Evolutionary conservation across 495 filamentous ascomycete species (phyloP).

Genomic region (Penicillium crystallinum): DNA sequence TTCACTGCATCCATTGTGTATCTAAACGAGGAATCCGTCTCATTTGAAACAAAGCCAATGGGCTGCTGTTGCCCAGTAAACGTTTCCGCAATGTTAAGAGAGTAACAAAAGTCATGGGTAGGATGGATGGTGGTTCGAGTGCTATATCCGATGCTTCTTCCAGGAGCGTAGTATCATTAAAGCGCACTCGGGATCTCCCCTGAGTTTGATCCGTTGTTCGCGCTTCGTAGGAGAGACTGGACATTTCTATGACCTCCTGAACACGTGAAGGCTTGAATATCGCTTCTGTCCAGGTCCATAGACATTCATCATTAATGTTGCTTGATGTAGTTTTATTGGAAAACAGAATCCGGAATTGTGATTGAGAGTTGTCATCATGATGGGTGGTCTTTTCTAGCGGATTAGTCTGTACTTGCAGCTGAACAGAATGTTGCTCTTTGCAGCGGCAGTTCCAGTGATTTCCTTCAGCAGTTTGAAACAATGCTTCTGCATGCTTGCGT

Average conservation of each 20-base stretch:
- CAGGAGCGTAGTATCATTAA: neutral
- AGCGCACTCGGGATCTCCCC: neutral
- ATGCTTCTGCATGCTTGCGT: conserved; percentile 4
- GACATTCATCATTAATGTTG: neutral
- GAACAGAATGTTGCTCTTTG: conserved; percentile 1
- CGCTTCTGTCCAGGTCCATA: conserved; percentile 10
- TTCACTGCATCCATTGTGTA: conserved; percentile 7
- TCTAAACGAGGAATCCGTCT: neutral
- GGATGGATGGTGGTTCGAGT: neutral
- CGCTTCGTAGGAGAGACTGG: no score
- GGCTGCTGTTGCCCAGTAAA: neutral
- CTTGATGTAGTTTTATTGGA: neutral
- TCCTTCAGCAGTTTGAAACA: conserved; percentile 2
- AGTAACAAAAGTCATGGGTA: conserved; percentile 3
- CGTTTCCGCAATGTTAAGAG: neutral
- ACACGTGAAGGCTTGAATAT: conserved; percentile 3
- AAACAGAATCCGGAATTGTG: conserved; percentile 3
- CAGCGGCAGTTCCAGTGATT: conserved; percentile 5
- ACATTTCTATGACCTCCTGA: conserved; percentile 17
- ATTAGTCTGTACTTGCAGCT: conserved; percentile 4
- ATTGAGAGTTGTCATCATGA: neutral
- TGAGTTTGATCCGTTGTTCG: no score
- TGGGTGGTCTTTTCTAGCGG: neutral
- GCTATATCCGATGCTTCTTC: neutral
- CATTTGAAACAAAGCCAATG: conserved; percentile 13